Base-by-base conservation (phyloP, 2,329 filamentous ascomycete genomes). In the Waltergamsia citrina region DNA sequence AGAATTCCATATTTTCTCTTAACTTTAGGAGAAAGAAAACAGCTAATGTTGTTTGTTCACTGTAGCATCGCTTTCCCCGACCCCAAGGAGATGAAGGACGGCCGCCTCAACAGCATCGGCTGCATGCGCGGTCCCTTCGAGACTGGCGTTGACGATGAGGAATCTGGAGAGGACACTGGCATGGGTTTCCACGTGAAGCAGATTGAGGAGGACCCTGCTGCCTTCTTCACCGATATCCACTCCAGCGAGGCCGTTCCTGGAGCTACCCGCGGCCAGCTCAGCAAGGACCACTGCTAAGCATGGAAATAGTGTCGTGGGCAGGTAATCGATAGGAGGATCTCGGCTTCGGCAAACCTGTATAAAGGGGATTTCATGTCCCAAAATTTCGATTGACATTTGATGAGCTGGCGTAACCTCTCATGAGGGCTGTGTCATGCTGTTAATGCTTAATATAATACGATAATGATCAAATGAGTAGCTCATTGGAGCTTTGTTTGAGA, bases 141-240 rank as follows among this genome's bases (percentile, higher is more conserved):
- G 18, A 60, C 55, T 7, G 57, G 56, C 2, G 38, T 60, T 21
- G 39, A 45, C 7, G 35, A 38, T 11, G 38, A 45, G 12, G 48
- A n/a, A n/a, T n/a, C n/a, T n/a, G n/a, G 52, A 23, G 43, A 36
- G 12, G 55, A 59, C 30, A 53, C 49, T n/a, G 56, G 54, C 17
- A 40, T 42, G 12, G 64, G 62, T 4, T 74, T 74, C 51, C 57
- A 56, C 15, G 60, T 75, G 26, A 45, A 45, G 25, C 51, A 67
- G 53, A 72, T 74, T 32, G 66, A 73, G 50, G 51, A 52, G 22
- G 62, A 71, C 44, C 69, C 70, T 1, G 39, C 42, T 6, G 56
- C 44, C 10, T 74, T 73, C 59, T 72, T 71, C 46, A 59, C 66
- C 24, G 71, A 74, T 43, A 56, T 63, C 2, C 70, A 74, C 52